These are phyloP conservation scores for Omphalotus olearius DNA, from an alignment of 1,284 basidiomycete genomes.

Conservation along the genomic window DNA sequence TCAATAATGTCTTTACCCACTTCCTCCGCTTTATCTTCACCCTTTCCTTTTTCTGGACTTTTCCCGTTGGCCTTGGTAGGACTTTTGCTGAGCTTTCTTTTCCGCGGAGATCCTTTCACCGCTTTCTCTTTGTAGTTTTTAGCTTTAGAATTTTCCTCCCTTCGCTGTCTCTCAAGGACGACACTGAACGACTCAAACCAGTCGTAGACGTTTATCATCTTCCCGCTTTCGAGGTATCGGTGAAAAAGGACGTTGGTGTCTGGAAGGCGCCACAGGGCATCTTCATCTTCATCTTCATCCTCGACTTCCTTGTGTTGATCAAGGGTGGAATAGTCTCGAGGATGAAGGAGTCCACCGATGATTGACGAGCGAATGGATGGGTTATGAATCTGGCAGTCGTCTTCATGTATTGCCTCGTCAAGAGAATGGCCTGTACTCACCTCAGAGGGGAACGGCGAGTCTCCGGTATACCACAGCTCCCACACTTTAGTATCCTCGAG, in stretches of 20 bases:
- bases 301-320: not conserved
- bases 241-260: conserved; percentile 73
- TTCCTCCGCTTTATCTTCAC: conserved; percentile 18
- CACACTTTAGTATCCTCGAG: conserved; percentile 52
- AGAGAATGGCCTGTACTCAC: conserved; percentile 29
- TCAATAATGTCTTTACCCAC: conserved; percentile 14
- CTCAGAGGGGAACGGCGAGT: conserved; percentile 59
- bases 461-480: conserved; percentile 71
- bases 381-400: conserved; percentile 51
- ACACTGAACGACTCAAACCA: conserved; percentile 72
- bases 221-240: conserved; percentile 71
- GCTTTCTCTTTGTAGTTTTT: conserved; percentile 4
- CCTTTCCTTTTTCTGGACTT: not conserved
- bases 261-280: conserved; percentile 47
- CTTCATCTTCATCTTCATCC: conserved; percentile 19
- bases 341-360: conserved; percentile 55
- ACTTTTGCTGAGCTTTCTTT: not conserved
- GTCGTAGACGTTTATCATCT: conserved; percentile 77
- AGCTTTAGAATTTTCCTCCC: conserved; percentile 15
- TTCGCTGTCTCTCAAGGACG: conserved; percentile 53
- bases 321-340: conserved; percentile 42
- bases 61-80: not conserved
- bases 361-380: conserved; percentile 59
- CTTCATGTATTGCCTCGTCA: not conserved
- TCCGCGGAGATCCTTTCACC: not conserved